phyloP scores from a whole-genome alignment of 306 rosid genomes.

The Lagenaria siceraria region DNA sequence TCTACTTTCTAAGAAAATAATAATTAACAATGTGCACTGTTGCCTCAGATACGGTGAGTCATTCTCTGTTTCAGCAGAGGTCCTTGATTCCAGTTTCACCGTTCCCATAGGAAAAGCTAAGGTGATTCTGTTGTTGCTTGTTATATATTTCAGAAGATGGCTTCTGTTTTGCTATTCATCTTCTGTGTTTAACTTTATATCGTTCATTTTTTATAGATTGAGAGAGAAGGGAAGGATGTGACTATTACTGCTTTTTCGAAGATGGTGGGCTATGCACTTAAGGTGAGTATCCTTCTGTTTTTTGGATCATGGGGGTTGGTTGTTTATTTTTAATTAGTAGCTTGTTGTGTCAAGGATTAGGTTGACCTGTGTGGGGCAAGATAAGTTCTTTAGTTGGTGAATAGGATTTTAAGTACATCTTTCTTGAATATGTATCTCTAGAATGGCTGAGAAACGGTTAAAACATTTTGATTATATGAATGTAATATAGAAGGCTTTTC shows the following conservation, averaged over 20 bases:
- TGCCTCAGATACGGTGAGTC: constrained; percentile 83
- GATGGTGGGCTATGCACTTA: constrained; percentile 88
- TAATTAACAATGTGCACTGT: constrained; percentile 17
- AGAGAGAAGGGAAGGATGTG: constrained; percentile 96
- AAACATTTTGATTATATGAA: neutral
- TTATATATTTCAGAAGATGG: constrained; percentile 7
- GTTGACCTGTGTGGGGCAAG: neutral
- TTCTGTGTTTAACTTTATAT: neutral
- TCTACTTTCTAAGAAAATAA: constrained; percentile 3
- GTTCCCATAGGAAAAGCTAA: constrained; percentile 96
- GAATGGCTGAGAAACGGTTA: neutral
- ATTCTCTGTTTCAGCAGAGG: constrained; percentile 93
- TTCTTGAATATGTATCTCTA: neutral
- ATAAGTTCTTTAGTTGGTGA: neutral
- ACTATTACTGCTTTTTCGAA: constrained; percentile 91
- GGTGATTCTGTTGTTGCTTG: constrained; percentile 34
- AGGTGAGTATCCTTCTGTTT: constrained; percentile 49
- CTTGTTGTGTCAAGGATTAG: neutral
- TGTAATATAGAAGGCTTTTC: neutral
- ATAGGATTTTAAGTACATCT: neutral
- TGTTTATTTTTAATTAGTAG: constrained; percentile 7
- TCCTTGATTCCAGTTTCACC: constrained; percentile 92
- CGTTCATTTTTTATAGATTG: constrained; percentile 41
- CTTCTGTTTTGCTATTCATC: constrained; percentile 12
- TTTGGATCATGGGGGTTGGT: neutral